A percentile compares a stretch with the other conserved stretches of the same genome.
Conservation (phyloP, 768 basidiomycete species). For the Lanmaoa rubissima region DNA sequence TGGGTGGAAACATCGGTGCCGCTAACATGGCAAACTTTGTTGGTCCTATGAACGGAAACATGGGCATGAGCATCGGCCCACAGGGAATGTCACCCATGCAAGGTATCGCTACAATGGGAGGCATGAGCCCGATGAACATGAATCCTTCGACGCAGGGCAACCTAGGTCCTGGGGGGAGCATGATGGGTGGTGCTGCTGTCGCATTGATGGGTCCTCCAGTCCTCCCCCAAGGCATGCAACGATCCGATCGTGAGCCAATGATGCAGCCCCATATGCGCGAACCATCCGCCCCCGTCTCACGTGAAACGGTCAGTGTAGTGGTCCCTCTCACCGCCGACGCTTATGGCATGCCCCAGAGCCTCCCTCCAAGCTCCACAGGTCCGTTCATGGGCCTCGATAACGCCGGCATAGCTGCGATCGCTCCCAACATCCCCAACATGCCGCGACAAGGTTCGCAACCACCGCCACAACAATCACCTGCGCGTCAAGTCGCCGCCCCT, state of each 20-base stretch:
- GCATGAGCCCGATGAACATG: slow-evolving; percentile 25
- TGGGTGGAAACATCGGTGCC: slow-evolving; percentile 15
- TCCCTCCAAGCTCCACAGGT: slow-evolving; percentile 21
- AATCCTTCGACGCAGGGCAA: slow-evolving; percentile 13
- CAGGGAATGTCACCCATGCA: slow-evolving; percentile 16
- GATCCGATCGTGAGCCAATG: slow-evolving; percentile 24
- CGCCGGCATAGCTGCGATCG: slow-evolving; percentile 5
- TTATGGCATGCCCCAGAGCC: slow-evolving; percentile 17
- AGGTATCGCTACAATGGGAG: slow-evolving; percentile 13
- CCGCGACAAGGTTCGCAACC: slow-evolving; percentile 27
- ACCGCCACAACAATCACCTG: slow-evolving; percentile 29
- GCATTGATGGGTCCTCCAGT: slow-evolving; percentile 42
- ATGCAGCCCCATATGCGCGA: slow-evolving; percentile 29
- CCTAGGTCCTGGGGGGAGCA: slow-evolving; percentile 20
- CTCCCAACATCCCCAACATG: slow-evolving; percentile 9
- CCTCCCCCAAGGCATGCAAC: slow-evolving; percentile 27
- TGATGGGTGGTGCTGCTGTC: slow-evolving; percentile 31
- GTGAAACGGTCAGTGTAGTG: slow-evolving; percentile 23
- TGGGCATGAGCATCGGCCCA: slow-evolving; percentile 16
- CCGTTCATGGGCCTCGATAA: slow-evolving; percentile 26
- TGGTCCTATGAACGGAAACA: slow-evolving; percentile 16
- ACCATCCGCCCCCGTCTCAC: slow-evolving; percentile 22
- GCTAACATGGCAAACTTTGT: slow-evolving; percentile 9
- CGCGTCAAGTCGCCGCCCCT: slow-evolving; percentile 15
- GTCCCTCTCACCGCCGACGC: not conserved